Base-by-base conservation (phyloP, 208 protist genomes). In the Crithidia bombi region DNA sequence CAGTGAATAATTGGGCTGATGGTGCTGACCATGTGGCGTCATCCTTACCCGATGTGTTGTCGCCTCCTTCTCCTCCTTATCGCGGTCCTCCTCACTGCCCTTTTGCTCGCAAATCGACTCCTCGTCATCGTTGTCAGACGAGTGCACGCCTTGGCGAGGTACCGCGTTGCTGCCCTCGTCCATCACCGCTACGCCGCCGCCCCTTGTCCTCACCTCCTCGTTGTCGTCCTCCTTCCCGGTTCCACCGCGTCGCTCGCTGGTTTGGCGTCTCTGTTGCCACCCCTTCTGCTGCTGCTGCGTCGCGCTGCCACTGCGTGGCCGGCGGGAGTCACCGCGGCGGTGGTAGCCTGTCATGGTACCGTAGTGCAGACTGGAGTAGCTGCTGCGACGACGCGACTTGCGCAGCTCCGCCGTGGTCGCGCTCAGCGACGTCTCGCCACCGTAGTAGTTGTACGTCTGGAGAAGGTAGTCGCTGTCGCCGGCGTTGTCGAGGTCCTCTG, bases 361-460 rank as follows among this genome's bases (percentile, higher is more conserved):
- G 47, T 74, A 74, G 39, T 74, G 68, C 19, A 74, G 68, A 44
- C 68, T 74, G 7, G 68, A 74, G 68, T 74, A 74, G 43, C 30
- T 74, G 51, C 68, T 74, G 14, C 68, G 57, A 0, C 68, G 68
- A 9, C 68, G 68, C 50, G 46, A 25, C 68, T 74, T 74, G 30
- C 68, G 68, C 47, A 74, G 59, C 39, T 74, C 68, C 0, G 68
- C 68, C 10, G 68, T 66, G n/a, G 58, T 74, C 14, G 68, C 39
- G 33, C 43, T 74, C 49, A 74, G 14, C 47, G 52, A 25, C 21
- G 33, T 61, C 12, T 73, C 68, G 9, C 36, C 47, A n/a, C 49
- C 59, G 49, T 66, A 61, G 39, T 66, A 44, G 47, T 59, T 62
- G 58, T 43, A 28, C 19, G 57, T 74, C 14, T 46, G 68, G 44